These are phyloP conservation scores for Paspalum notatum DNA, from an alignment of 176 grass and related monocot species.

Conservation along the genomic window DNA sequence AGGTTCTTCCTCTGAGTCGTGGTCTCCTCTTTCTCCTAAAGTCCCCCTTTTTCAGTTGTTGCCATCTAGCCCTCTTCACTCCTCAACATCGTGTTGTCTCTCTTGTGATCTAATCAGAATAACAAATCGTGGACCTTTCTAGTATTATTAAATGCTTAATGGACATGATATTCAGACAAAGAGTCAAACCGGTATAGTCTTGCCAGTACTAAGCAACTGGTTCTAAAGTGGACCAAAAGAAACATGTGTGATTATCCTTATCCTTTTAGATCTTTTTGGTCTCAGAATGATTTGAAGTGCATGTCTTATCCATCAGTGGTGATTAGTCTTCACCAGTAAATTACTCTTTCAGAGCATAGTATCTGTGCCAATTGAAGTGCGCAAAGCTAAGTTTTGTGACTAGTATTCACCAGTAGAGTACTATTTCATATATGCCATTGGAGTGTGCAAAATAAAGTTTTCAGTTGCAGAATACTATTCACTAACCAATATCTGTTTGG, in stretches of 20 bases:
- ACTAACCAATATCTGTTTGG: constrained; percentile 8
- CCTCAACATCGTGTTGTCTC: not conserved
- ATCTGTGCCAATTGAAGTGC: not conserved
- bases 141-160: constrained; percentile 13
- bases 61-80: not conserved
- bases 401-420: constrained; percentile 17
- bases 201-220: not conserved
- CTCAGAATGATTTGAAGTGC: constrained; percentile 10
- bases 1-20: not conserved
- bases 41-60: not conserved
- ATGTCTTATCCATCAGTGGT: not conserved
- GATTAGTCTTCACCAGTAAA: constrained; percentile 23
- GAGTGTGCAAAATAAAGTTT: constrained; percentile 31
- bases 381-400: constrained; percentile 5
- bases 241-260: constrained; percentile 11
- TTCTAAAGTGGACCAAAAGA: constrained; percentile 21
- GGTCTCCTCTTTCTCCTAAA: not conserved
- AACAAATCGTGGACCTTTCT: not conserved
- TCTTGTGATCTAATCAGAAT: not conserved
- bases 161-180: not conserved
- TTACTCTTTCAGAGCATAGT: constrained; percentile 22
- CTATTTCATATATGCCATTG: not conserved
- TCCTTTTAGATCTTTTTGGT: constrained; percentile 9
- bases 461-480: constrained; percentile 15
- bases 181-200: constrained; percentile 25